Conservation (phyloP, 768 basidiomycete genomes). For the Lactifluus echinatus region DNA sequence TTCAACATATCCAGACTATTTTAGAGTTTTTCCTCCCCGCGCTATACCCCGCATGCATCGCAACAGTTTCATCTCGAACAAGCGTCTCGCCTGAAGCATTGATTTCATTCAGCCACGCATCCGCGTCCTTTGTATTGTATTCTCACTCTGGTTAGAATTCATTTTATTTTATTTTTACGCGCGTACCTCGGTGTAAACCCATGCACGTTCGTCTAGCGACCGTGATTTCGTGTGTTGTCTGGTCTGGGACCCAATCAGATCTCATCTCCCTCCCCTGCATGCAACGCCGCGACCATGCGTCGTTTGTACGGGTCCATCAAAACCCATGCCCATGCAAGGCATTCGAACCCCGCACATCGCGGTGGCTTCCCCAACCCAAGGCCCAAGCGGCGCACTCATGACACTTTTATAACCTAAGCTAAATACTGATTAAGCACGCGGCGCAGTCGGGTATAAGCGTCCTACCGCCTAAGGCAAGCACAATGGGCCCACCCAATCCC, state of each 20-base stretch:
- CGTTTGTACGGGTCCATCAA: neutral
- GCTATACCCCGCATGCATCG: slow-evolving; percentile 16
- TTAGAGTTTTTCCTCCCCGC: slow-evolving; percentile 9
- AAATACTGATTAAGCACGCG: slow-evolving; percentile 9
- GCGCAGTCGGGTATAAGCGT: slow-evolving; percentile 4
- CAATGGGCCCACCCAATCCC: neutral
- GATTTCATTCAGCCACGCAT: slow-evolving; percentile 12
- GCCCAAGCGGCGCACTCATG: neutral
- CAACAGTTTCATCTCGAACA: slow-evolving; percentile 9
- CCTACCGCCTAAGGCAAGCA: neutral
- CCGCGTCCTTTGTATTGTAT: too few species aligned
- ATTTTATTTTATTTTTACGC: too few species aligned
- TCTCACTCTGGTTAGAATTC: slow-evolving; percentile 5
- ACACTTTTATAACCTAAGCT: slow-evolving; percentile 6
- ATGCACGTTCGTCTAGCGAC: neutral
- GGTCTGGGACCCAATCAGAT: neutral
- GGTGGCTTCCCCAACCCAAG: slow-evolving; percentile 6
- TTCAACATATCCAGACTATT: neutral
- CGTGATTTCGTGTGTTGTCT: neutral
- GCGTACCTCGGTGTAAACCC: neutral
- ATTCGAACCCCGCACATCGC: slow-evolving; percentile 4
- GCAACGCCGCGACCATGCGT: neutral
- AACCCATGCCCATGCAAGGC: neutral
- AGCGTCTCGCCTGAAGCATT: neutral
- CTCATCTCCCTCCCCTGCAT: neutral